Base-by-base conservation (phyloP, 2,329 filamentous ascomycete genomes). In the Colletotrichum melonis region DNA sequence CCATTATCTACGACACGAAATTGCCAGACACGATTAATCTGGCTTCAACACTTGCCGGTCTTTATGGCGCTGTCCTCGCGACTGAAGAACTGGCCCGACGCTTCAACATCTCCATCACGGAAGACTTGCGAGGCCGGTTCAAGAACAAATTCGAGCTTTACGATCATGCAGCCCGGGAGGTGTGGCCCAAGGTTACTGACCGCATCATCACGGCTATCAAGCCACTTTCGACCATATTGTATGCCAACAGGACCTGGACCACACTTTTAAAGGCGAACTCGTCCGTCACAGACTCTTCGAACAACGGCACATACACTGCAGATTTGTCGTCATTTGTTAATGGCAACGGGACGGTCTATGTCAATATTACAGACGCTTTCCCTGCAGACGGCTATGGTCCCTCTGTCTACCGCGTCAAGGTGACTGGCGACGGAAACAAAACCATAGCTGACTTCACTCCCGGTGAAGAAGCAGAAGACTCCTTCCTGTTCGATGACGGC, bases 21-120 rank as follows among this genome's bases (percentile, higher is more conserved):
- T n/a, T 69, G 5, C 58, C 66, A 42, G 66, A 69, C 16, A 69
- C 66, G 5, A 42, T 69, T 16, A 69, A 69, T 49, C 46, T 69
- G 16, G 66, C 66, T 1, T 63, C 66, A 1, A 69, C 66, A 16
- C 11, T 69, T 8, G 66, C 66, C 1, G 66, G 66, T 11, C 14
- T 55, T 49, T 22, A 49, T 6, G 24, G 58, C 5, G 66, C 57
- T 12, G 58, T 63, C 1, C 11, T 69, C 6, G 58, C 66, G 4
- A 69, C 12, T 12, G 57, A 69, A 8, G 66, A 69, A 4, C 66
- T 69, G 24, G 49, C 66, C 19, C 66, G 24, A 11, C 58, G 66
- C 66, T 32, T 69, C 32, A 69, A 69, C 6, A 24, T 69, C 14
- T 19, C 66, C 2, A 9, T 56, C 14, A 55, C 55, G 14, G 66